Evolutionary conservation across 2,329 filamentous ascomycete genomes (phyloP), one percentile per base, ranked within the genome.

Genomic region (Talaromyces amestolkiae): DNA sequence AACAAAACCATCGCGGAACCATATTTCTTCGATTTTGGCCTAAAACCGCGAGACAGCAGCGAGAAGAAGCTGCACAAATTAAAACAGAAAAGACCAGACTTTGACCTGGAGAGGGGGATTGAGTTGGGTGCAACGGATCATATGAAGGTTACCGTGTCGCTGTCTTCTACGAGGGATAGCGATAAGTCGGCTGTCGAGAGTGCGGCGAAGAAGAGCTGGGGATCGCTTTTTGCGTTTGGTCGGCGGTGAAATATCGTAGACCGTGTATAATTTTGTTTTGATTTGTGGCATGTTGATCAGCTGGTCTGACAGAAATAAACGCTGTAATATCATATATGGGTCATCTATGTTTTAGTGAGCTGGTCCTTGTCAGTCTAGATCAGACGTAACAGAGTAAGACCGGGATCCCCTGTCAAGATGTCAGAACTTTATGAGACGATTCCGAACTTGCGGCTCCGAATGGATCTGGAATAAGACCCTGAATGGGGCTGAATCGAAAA

Each of bases 221-320:
- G 65, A 6, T 56, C 56, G 9, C 13, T 65, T 31, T 65, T 67
- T 64, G 60, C 58, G 56, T 67, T 67, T 51, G 58, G 65, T 15
- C 58, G 63, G 17, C 33, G 39, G 45, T 53, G 13, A 51, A 31
- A 11, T 33, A 19, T 10, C 17, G n/a, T 60, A 31, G 54, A 37
- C n/a, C 37, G 10, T 27, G 17, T 11, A 15, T 54, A 35, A 31
- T 35, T 10, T n/a, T 35, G 51, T 19, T 54, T 49, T 54, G 31
- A 35, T 54, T 35, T 54, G 31, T 9, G n/a, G 3, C 13, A 35
- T 22, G n/a, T 33, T 15, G 31, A 33, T 54, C 51, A 54, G 51
- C 51, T 35, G 51, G 51, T 35, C 51, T 54, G 51, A 35, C 19
- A 13, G 31, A 54, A 19, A 33, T 35, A 13, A 54, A 54, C 7